Conservation (phyloP, 2,329 filamentous ascomycete genomes). For the Pestalotiopsis sp. region DNA sequence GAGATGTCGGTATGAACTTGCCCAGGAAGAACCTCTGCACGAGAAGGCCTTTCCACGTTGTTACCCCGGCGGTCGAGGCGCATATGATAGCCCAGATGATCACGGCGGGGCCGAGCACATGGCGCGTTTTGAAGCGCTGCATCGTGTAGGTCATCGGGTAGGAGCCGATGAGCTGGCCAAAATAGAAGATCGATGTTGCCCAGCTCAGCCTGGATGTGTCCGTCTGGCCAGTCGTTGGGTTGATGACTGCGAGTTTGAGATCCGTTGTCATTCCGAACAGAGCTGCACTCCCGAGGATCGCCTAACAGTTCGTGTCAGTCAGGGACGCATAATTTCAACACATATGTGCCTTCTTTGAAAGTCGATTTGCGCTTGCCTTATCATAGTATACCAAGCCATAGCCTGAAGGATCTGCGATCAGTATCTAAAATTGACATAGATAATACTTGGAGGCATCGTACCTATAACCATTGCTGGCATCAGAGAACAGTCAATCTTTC, state of each 20-base stretch:
- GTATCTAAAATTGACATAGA: neutral
- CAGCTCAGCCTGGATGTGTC: slow-evolving; percentile 72
- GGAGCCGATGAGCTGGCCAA: slow-evolving; percentile 74
- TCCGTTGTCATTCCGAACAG: slow-evolving; percentile 79
- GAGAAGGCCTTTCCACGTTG: slow-evolving; percentile 64
- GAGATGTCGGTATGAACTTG: too few species aligned
- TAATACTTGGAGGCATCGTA: slow-evolving; percentile 23
- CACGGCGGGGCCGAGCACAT: slow-evolving; percentile 64
- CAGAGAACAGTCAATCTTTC: slow-evolving; percentile 69
- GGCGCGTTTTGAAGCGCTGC: slow-evolving; percentile 68
- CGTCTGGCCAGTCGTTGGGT: slow-evolving; percentile 52
- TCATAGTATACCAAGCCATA: slow-evolving; percentile 72
- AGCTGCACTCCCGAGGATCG: slow-evolving; percentile 72
- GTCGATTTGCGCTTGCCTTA: slow-evolving; percentile 45
- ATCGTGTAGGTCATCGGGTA: slow-evolving; percentile 75
- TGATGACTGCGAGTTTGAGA: slow-evolving; percentile 59
- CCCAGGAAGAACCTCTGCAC: slow-evolving; percentile 68
- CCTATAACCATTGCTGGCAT: slow-evolving; percentile 69
- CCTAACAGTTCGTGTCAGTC: slow-evolving; percentile 39
- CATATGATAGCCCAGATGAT: slow-evolving; percentile 69
- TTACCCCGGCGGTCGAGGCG: slow-evolving; percentile 70
- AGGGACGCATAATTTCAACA: too few species aligned
- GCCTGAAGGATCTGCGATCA: neutral
- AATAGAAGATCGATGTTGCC: slow-evolving; percentile 81
- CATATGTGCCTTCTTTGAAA: too few species aligned